A percentile compares a stretch with the other conserved stretches of the same genome.
Conservation (phyloP, 192 early-diverging fungal genomes). For the Borealophlyctis nickersoniae region DNA sequence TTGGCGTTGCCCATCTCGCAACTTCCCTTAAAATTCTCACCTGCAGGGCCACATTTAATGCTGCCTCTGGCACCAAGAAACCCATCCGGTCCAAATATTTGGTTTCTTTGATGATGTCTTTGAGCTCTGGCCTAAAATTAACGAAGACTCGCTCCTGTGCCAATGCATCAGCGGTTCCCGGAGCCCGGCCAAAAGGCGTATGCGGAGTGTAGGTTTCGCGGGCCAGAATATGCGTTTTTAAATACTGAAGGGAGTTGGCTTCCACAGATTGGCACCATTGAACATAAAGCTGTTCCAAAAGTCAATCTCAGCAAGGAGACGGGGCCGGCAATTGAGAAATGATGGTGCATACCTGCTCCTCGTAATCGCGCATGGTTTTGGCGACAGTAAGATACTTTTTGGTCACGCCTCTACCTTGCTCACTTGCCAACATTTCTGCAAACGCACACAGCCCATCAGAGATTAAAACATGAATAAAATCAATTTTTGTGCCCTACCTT, state of each 20-base stretch:
- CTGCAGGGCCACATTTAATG: constrained; percentile 61
- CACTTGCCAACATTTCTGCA: constrained; percentile 57
- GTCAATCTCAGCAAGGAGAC: background rate
- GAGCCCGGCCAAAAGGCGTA: background rate
- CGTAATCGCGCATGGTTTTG: constrained; percentile 60
- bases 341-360: constrained; percentile 41
- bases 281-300: constrained; percentile 39
- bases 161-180: background rate
- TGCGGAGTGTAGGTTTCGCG: constrained; percentile 22
- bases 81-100: constrained; percentile 64
- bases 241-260: constrained; percentile 51
- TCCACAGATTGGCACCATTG: constrained; percentile 58
- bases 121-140: constrained; percentile 54
- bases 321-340: background rate
- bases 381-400: constrained; percentile 59
- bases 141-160: constrained; percentile 43
- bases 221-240: constrained; percentile 53
- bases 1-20: background rate
- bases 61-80: constrained; percentile 52
- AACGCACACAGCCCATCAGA: background rate
- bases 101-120: constrained; percentile 63
- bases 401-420: constrained; percentile 58
- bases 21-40: constrained; percentile 16
- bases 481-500: constrained; percentile 33
- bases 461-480: no score